phyloP scores from a whole-genome alignment of 768 basidiomycete genomes.

The Termitomyces eurrhizus region DNA sequence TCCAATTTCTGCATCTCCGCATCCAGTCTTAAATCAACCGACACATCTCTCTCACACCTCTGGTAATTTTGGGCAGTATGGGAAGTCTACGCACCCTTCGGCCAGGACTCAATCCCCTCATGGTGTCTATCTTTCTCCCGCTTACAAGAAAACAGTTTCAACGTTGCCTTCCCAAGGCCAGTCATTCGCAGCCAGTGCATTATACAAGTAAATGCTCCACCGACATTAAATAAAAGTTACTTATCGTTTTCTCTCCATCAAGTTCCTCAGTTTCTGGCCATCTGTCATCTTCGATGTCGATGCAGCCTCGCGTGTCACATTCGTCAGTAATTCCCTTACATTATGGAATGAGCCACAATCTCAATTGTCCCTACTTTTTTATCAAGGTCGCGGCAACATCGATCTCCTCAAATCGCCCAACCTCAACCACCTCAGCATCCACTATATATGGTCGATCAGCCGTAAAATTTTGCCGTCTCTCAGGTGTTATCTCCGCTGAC shows the following conservation, averaged over 20 bases:
- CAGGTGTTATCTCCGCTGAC: neutral
- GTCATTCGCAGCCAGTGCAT: conserved; percentile 33
- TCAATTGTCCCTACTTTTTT: neutral
- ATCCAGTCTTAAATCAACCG: neutral
- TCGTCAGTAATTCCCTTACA: conserved; percentile 10
- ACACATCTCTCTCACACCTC: neutral
- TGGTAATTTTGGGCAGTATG: conserved; percentile 6
- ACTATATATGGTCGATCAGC: neutral
- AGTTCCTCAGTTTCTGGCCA: conserved; percentile 56
- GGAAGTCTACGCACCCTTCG: conserved; percentile 5
- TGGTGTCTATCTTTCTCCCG: conserved; percentile 42
- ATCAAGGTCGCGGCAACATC: conserved; percentile 8
- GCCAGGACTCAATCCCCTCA: conserved; percentile 12
- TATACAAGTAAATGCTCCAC: conserved; percentile 50
- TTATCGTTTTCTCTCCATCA: neutral
- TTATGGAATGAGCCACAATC: neutral
- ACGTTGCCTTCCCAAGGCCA: conserved; percentile 25
- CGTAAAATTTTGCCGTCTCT: neutral
- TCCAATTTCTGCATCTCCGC: neutral
- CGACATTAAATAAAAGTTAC: neutral
- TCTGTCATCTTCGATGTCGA: conserved; percentile 19
- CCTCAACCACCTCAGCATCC: neutral
- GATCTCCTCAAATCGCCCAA: neutral
- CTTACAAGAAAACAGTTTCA: conserved; percentile 28
- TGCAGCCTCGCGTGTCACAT: conserved; percentile 13